phyloP scores from a whole-genome alignment of 495 filamentous ascomycete genomes.

The Daldinia caldariorum region DNA sequence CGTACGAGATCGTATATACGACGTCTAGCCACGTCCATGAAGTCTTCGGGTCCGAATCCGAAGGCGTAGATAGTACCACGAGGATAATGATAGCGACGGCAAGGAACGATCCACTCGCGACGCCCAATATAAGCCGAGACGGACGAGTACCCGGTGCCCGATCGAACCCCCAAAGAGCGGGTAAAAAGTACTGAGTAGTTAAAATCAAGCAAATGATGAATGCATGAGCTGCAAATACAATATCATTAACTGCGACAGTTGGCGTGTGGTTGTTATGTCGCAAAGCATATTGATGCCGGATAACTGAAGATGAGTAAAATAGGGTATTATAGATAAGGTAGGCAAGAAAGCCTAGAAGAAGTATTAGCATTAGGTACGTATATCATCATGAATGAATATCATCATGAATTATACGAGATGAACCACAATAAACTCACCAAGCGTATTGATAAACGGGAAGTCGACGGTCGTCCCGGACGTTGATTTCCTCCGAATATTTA shows the following conservation, averaged over 20 bases:
- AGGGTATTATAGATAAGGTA: constrained; percentile 77
- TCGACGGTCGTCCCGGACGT: constrained; percentile 87
- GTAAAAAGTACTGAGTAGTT: constrained; percentile 77
- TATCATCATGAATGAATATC: too few species aligned
- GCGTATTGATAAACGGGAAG: constrained; percentile 81
- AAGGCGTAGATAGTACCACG: constrained; percentile 64
- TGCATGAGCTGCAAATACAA: constrained; percentile 84
- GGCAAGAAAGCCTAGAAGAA: constrained; percentile 70
- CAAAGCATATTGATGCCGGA: constrained; percentile 84
- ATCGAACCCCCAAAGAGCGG: constrained; percentile 78
- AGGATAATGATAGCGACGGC: constrained; percentile 65
- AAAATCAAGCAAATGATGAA: constrained; percentile 71
- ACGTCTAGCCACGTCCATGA: constrained; percentile 60
- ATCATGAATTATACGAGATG: neutral
- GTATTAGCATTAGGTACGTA: neutral
- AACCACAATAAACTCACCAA: constrained; percentile 64
- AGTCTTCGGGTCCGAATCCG: constrained; percentile 57
- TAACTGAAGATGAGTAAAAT: constrained; percentile 80
- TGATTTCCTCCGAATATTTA: constrained; percentile 76
- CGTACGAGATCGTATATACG: constrained; percentile 81
- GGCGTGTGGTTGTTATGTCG: constrained; percentile 76
- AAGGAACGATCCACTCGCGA: constrained; percentile 72
- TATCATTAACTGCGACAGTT: constrained; percentile 89
- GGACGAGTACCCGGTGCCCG: constrained; percentile 61
- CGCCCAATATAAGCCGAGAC: constrained; percentile 70